Conservation (phyloP, 2,329 filamentous ascomycete genomes). For the Camptophora hylomeconis region DNA sequence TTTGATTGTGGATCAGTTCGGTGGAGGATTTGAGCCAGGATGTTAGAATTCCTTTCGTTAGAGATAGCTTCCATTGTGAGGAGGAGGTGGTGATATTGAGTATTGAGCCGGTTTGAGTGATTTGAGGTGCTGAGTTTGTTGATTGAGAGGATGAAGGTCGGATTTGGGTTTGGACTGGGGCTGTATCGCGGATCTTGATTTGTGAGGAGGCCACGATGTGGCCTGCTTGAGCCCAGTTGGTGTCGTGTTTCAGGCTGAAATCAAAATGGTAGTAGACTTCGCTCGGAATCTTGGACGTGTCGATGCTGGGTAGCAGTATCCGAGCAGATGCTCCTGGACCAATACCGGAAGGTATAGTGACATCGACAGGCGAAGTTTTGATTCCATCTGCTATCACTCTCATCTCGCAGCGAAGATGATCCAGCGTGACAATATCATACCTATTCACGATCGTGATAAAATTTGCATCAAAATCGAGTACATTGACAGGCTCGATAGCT, state of each 20-base stretch:
- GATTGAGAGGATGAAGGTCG: not conserved
- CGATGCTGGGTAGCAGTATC: slow-evolving; percentile 4
- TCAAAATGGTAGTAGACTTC: slow-evolving; percentile 11
- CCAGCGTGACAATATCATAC: slow-evolving; percentile 11
- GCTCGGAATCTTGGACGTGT: not conserved
- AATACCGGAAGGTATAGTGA: slow-evolving; percentile 1
- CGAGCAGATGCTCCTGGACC: slow-evolving; percentile 19
- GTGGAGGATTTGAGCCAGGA: slow-evolving; percentile 1
- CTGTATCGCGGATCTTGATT: not conserved
- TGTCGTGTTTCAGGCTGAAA: slow-evolving; percentile 7
- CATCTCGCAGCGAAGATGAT: slow-evolving; percentile 7
- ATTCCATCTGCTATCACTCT: slow-evolving; percentile 3
- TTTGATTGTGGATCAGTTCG: slow-evolving; percentile 2
- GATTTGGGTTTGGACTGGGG: not conserved
- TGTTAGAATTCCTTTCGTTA: slow-evolving; percentile 2
- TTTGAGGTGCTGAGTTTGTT: not conserved
- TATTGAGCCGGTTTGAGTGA: not conserved
- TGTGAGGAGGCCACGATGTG: slow-evolving; percentile 13
- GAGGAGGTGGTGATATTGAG: slow-evolving; percentile 1
- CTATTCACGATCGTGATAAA: slow-evolving; percentile 28
- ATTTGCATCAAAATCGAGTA: slow-evolving; percentile 26
- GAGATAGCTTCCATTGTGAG: slow-evolving; percentile 1
- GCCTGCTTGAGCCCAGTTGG: slow-evolving; percentile 11
- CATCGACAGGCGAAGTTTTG: not conserved
- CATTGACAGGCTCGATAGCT: slow-evolving; percentile 41